A percentile compares a stretch with the other conserved stretches of the same genome.
Evolutionary conservation across 352 stramenopile genomes (phyloP).

Genomic region (Globisporangium mamillatum): DNA sequence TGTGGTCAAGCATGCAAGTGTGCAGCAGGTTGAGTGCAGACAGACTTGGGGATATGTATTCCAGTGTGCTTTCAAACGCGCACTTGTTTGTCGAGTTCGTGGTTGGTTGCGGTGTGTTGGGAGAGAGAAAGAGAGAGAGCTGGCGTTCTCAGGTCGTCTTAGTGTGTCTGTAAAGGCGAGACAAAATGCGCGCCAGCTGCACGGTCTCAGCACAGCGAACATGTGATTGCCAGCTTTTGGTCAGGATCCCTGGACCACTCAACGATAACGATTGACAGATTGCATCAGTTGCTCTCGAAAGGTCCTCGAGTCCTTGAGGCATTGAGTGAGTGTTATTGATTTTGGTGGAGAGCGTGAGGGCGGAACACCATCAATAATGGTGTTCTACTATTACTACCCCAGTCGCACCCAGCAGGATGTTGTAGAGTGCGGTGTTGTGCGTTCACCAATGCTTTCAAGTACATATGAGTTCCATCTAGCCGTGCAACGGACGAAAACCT

Average conservation of each 20-base stretch:
- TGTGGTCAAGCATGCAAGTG: neutral
- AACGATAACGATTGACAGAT: neutral
- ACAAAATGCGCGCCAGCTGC: neutral
- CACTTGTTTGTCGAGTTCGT: neutral
- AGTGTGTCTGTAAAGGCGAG: neutral
- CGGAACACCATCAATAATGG: neutral
- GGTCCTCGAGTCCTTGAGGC: neutral
- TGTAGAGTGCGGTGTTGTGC: too few relatives aligned
- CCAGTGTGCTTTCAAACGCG: neutral
- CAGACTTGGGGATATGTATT: neutral
- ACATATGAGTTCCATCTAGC: too few relatives aligned
- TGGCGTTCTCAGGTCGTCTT: neutral
- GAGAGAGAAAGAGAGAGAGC: neutral
- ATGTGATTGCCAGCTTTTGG: neutral
- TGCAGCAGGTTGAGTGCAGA: neutral
- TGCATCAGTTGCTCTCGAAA: neutral
- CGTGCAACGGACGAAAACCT: too few relatives aligned
- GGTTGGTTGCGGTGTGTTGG: neutral
- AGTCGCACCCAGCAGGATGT: too few relatives aligned
- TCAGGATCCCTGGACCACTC: neutral
- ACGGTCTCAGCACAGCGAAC: neutral
- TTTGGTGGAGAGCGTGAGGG: neutral
- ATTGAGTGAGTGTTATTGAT: neutral
- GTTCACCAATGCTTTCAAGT: too few relatives aligned
- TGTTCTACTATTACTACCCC: too few relatives aligned